Evolutionary conservation across 805 yeast genomes (phyloP).

Genomic region (Spathaspora gorwiae): DNA sequence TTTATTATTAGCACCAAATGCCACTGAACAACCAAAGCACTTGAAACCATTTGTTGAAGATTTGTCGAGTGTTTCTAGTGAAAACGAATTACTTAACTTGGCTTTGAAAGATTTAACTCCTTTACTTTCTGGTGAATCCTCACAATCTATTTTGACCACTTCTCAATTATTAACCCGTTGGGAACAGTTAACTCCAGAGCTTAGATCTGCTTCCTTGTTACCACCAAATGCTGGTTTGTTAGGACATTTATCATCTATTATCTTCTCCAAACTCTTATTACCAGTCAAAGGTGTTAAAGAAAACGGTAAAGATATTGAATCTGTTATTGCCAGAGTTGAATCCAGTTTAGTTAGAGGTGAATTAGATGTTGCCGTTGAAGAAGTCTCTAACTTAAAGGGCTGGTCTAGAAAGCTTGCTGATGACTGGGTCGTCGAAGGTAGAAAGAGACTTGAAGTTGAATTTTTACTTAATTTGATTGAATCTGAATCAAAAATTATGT

Average conservation of each 20-base stretch:
- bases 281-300: conserved; percentile 74
- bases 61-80: conserved; percentile 19
- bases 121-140: conserved; percentile 32
- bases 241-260: conserved; percentile 79
- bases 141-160: conserved; percentile 61
- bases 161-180: conserved; percentile 78
- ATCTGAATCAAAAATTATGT: conserved; percentile 49
- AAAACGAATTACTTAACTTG: conserved; percentile 32
- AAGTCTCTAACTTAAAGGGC: conserved; percentile 83
- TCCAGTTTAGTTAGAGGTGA: conserved; percentile 69
- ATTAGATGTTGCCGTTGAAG: conserved; percentile 86
- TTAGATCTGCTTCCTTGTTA: conserved; percentile 80
- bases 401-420: conserved; percentile 87
- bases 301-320: conserved; percentile 78
- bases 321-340: conserved; percentile 82
- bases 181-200: conserved; percentile 75
- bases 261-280: conserved; percentile 72
- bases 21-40: conserved; percentile 21
- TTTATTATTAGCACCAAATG: conserved; percentile 17
- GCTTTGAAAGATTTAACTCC: conserved; percentile 31
- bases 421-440: conserved; percentile 87
- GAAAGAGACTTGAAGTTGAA: conserved; percentile 85
- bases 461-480: conserved; percentile 68
- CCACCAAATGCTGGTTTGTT: conserved; percentile 95
- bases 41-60: conserved; percentile 37